phyloP scores from a whole-genome alignment of 2,329 filamentous ascomycete species.

The Cladosporium sp. region DNA sequence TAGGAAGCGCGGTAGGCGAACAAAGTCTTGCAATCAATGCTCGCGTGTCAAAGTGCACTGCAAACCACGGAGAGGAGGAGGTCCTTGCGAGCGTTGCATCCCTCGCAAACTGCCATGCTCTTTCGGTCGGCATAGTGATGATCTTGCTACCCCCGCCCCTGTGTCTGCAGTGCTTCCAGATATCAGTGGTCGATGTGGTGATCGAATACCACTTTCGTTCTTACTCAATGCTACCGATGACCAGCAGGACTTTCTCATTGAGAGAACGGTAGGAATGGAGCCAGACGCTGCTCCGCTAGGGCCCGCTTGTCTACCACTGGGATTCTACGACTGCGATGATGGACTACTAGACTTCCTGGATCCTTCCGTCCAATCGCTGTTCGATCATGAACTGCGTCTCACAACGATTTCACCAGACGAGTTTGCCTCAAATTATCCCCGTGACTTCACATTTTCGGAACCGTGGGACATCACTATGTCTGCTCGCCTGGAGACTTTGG shows the following conservation, averaged over 20 bases:
- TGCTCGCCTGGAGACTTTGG: not conserved
- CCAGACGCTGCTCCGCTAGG: slow-evolving; percentile 9
- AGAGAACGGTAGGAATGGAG: slow-evolving; percentile 12
- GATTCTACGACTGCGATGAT: not conserved
- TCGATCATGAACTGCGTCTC: not conserved
- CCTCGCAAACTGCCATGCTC: slow-evolving; percentile 20
- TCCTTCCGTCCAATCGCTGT: not conserved
- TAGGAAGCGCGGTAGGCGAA: slow-evolving; percentile 11
- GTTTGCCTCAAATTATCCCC: not conserved
- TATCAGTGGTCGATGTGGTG: not conserved
- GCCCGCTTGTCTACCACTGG: not conserved
- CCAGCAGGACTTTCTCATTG: slow-evolving; percentile 20
- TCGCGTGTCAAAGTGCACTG: slow-evolving; percentile 21
- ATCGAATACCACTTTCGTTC: slow-evolving; percentile 6
- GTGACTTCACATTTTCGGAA: not conserved
- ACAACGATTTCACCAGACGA: no score
- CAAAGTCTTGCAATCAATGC: slow-evolving; percentile 15
- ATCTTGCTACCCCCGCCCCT: not conserved
- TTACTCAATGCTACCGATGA: slow-evolving; percentile 20
- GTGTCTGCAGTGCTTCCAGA: not conserved
- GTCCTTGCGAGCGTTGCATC: slow-evolving; percentile 28
- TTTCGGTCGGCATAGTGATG: not conserved
- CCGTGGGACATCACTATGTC: not conserved
- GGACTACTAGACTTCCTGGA: not conserved
- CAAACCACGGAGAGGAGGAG: not conserved